phyloP scores from a whole-genome alignment of 169 alveolate species.

The Plasmodium vinckei region DNA sequence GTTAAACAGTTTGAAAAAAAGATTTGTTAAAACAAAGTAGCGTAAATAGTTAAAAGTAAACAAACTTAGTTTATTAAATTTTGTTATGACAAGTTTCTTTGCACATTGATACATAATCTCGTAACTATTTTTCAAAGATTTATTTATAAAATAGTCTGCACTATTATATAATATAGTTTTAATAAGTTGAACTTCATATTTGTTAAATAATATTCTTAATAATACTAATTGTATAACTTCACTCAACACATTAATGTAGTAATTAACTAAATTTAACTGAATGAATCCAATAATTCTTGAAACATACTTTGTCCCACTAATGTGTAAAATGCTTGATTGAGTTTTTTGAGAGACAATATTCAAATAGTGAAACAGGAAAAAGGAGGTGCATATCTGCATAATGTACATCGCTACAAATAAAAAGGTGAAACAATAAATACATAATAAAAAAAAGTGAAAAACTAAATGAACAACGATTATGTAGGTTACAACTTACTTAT shows the following conservation, averaged over 20 bases:
- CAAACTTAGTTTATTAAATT: constrained; percentile 38
- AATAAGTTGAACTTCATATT: constrained; percentile 10
- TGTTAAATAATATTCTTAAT: constrained; percentile 25
- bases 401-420: constrained; percentile 24
- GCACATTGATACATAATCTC: constrained; percentile 49
- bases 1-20: constrained; percentile 24
- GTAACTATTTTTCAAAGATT: constrained; percentile 20
- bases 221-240: constrained; percentile 27
- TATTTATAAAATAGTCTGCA: constrained; percentile 32
- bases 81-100: constrained; percentile 26
- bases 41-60: constrained; percentile 57
- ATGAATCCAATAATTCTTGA: constrained; percentile 50
- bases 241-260: constrained; percentile 33
- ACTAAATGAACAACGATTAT: too few relatives aligned
- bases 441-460: neutral
- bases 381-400: constrained; percentile 23
- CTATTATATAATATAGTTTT: constrained; percentile 32
- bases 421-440: neutral
- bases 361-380: constrained; percentile 38
- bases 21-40: constrained; percentile 44
- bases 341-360: constrained; percentile 60
- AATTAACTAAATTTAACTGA: constrained; percentile 44
- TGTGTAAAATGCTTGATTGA: constrained; percentile 16
- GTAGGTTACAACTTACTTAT: neutral
- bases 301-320: constrained; percentile 42